Percentiles rank a stretch among this genome's conserved stretches.
Evolutionary conservation across 2,329 filamentous ascomycete genomes (phyloP).

Genomic region (Fusarium sp.): DNA sequence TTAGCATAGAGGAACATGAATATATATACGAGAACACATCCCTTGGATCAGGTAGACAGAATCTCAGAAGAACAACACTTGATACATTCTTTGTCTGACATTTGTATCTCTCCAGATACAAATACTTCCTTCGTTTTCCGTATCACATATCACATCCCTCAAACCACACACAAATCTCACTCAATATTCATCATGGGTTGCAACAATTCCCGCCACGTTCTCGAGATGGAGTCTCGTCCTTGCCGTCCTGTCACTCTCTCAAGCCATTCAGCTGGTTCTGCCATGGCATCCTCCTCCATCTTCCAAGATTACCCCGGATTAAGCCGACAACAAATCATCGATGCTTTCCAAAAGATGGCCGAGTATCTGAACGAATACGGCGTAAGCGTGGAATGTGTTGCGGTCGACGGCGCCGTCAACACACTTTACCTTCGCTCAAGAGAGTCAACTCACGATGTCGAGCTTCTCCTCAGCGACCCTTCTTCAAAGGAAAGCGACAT

Average conservation of each 20-base stretch:
- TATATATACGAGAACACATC: conserved; percentile 30
- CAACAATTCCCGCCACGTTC: conserved; percentile 33
- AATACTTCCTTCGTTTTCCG: conserved; percentile 1
- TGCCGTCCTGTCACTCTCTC: conserved; percentile 35
- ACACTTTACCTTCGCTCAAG: conserved; percentile 36
- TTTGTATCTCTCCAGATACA: conserved; percentile 1
- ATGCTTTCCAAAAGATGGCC: conserved; percentile 37
- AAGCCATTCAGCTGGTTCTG: conserved; percentile 31
- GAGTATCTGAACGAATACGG: conserved; percentile 37
- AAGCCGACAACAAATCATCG: conserved; percentile 19
- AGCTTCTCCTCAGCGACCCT: conserved; percentile 35
- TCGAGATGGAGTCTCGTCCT: conserved; percentile 37
- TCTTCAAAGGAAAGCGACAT: conserved; percentile 18
- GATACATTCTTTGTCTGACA: conserved; percentile 8
- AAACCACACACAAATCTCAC: background rate
- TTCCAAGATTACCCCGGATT: conserved; percentile 35
- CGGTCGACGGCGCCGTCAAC: conserved; percentile 41
- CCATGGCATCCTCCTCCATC: conserved; percentile 28
- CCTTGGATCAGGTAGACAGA: conserved; percentile 14
- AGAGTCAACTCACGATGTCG: conserved; percentile 38
- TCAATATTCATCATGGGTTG: conserved; percentile 33
- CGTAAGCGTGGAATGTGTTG: conserved; percentile 22
- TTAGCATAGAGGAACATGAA: background rate
- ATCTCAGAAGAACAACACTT: conserved; percentile 10
- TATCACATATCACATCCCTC: background rate